Percentiles rank a stretch among this genome's conserved stretches.
These are phyloP conservation scores for Dioscorea dumetorum DNA, from an alignment of 106 monocot genomes.

Conservation along the genomic window DNA sequence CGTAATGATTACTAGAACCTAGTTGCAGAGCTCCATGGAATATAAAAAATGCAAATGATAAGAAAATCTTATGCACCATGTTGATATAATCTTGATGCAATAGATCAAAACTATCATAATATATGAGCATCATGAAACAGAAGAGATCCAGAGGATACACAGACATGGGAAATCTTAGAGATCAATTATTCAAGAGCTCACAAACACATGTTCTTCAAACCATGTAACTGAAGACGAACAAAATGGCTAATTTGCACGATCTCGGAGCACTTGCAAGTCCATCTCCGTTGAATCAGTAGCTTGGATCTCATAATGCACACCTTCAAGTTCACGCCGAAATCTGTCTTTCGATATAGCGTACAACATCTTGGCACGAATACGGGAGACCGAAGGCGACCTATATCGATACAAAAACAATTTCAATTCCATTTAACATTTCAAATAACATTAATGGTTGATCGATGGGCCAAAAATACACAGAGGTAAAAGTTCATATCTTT, in stretches of 20 bases:
- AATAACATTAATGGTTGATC: too few relatives aligned
- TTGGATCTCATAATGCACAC: conserved; percentile 26
- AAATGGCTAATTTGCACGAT: conserved; percentile 8
- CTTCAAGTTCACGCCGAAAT: conserved; percentile 17
- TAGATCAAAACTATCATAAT: neutral
- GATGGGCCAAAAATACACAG: too few relatives aligned
- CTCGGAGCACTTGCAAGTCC: conserved; percentile 19
- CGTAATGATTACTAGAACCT: too few relatives aligned
- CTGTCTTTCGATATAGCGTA: conserved; percentile 22
- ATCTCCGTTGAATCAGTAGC: conserved; percentile 22
- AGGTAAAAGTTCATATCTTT: too few relatives aligned
- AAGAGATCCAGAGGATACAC: neutral
- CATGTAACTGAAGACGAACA: too few relatives aligned
- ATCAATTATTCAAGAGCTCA: too few relatives aligned
- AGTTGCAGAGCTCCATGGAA: too few relatives aligned
- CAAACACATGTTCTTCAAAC: neutral
- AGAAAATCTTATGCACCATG: too few relatives aligned
- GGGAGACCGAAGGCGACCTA: conserved; percentile 21
- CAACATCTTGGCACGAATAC: conserved; percentile 24
- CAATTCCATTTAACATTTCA: too few relatives aligned
- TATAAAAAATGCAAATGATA: too few relatives aligned
- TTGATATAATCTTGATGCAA: neutral
- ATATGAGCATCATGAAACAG: conserved; percentile 2
- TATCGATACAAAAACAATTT: too few relatives aligned
- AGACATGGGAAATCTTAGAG: neutral